Percentiles rank a stretch among this genome's conserved stretches.
Evolutionary conservation across 768 basidiomycete species (phyloP).

Genomic region (Galerina marginata): DNA sequence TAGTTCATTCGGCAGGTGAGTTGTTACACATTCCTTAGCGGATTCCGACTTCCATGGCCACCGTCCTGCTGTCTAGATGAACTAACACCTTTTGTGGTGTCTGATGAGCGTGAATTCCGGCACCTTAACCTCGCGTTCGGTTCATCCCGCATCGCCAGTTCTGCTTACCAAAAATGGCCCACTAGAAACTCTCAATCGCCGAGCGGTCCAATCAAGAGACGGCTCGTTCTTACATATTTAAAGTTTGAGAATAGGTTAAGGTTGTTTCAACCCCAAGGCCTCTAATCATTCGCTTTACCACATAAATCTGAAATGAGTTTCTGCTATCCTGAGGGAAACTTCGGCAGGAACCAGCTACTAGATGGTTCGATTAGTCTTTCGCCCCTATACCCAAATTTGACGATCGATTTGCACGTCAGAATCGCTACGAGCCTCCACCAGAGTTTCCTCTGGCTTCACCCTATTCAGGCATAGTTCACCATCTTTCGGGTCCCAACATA

Average conservation of each 20-base stretch:
- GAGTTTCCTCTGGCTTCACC: constrained; percentile 96
- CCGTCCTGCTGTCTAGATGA: constrained; percentile 58
- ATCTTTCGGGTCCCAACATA: constrained; percentile 90
- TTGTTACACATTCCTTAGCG: constrained; percentile 48
- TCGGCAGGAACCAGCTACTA: constrained; percentile 93
- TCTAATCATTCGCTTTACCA: constrained; percentile 91
- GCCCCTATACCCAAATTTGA: constrained; percentile 95
- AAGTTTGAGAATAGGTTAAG: constrained; percentile 85
- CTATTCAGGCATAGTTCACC: constrained; percentile 90
- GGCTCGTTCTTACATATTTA: constrained; percentile 87
- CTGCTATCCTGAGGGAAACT: constrained; percentile 77
- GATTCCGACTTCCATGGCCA: constrained; percentile 23
- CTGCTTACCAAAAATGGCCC: constrained; percentile 83
- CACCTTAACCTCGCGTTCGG: constrained; percentile 77
- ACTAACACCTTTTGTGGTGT: constrained; percentile 87
- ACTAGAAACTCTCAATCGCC: constrained; percentile 83
- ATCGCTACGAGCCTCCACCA: constrained; percentile 95
- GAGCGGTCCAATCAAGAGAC: constrained; percentile 83
- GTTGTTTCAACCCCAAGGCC: constrained; percentile 88
- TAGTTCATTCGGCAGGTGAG: constrained; percentile 91
- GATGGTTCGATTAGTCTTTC: constrained; percentile 96
- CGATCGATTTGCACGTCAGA: constrained; percentile 97
- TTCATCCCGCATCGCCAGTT: constrained; percentile 73
- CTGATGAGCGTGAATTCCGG: constrained; percentile 85
- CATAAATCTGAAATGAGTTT: constrained; percentile 64